Percentiles rank a stretch among this genome's conserved stretches.
These are phyloP conservation scores for Neofusicoccum parvum DNA, from an alignment of 2,329 filamentous ascomycete genomes.

Conservation along the genomic window DNA sequence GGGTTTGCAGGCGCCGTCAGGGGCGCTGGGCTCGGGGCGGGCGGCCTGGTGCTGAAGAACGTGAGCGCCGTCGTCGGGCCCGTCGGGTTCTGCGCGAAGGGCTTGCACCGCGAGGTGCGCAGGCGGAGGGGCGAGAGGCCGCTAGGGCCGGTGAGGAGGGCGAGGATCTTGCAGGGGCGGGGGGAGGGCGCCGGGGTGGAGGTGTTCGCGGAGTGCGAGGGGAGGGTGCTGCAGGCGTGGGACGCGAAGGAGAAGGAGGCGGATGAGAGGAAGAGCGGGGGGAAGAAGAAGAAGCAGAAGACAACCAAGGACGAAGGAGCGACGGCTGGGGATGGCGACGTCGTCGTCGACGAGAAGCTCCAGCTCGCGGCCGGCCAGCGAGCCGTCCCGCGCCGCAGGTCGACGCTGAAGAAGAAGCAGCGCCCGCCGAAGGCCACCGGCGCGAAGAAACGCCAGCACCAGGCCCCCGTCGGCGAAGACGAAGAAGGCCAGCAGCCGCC, in stretches of 20 bases:
- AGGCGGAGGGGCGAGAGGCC: not conserved
- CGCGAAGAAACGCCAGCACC: not conserved
- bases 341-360: no score
- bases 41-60: constrained; percentile 66
- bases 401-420: constrained; percentile 1
- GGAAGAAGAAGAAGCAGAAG: not conserved
- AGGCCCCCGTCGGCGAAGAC: no score
- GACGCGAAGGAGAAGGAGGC: not conserved
- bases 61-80: constrained; percentile 64
- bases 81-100: constrained; percentile 65
- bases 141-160: not conserved
- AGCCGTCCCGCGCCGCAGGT: not conserved
- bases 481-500: not conserved
- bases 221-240: constrained; percentile 31
- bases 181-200: constrained; percentile 39
- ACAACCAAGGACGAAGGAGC: not conserved
- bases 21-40: constrained; percentile 63
- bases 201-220: constrained; percentile 39
- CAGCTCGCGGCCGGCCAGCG: not conserved
- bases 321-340: not conserved
- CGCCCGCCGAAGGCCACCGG: no score
- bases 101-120: constrained; percentile 58
- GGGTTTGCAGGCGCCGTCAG: constrained; percentile 57
- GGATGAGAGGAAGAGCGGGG: not conserved
- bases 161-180: constrained; percentile 21